Evolutionary conservation across 106 monocot genomes (phyloP).

Genomic region (Apostasia shenzhenica): DNA sequence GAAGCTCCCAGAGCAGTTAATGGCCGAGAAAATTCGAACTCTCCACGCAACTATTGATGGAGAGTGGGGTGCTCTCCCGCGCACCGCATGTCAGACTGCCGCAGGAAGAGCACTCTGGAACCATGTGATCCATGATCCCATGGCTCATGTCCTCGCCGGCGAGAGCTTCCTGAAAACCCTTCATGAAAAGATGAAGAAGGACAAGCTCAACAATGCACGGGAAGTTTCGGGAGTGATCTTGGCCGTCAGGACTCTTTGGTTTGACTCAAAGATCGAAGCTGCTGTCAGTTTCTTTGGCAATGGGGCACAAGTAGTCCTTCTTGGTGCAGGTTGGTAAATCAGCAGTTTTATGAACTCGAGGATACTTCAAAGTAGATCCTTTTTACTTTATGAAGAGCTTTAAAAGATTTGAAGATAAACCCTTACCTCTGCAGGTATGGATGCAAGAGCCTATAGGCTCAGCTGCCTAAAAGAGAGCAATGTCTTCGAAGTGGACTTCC

Average conservation of each 20-base stretch:
- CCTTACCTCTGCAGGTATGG: conserved; percentile 58
- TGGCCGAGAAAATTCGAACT: conserved; percentile 27
- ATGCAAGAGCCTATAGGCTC: conserved; percentile 84
- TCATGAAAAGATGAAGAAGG: conserved; percentile 60
- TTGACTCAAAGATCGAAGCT: conserved; percentile 63
- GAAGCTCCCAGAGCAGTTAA: conserved; percentile 33
- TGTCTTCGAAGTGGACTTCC: conserved; percentile 76
- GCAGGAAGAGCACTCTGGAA: conserved; percentile 81
- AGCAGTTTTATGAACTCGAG: not conserved
- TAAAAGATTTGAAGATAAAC: too few species aligned
- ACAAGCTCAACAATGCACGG: conserved; percentile 43
- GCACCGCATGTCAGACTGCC: conserved; percentile 81
- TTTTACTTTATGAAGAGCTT: too few species aligned
- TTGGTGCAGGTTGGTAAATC: conserved; percentile 67
- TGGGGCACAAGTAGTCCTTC: conserved; percentile 45
- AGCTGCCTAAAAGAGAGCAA: conserved; percentile 52
- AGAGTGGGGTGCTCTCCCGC: conserved; percentile 52
- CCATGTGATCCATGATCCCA: conserved; percentile 59
- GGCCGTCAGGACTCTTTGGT: conserved; percentile 81
- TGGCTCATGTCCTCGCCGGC: conserved; percentile 72
- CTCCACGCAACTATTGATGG: conserved; percentile 45
- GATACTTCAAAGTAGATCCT: not conserved
- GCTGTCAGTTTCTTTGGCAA: conserved; percentile 38
- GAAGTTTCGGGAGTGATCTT: conserved; percentile 84
- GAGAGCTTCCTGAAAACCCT: conserved; percentile 58